Evolutionary conservation across 768 basidiomycete genomes (phyloP), one percentile per base, ranked within the genome.

Genomic region (Psilocybe subaeruginosa): DNA sequence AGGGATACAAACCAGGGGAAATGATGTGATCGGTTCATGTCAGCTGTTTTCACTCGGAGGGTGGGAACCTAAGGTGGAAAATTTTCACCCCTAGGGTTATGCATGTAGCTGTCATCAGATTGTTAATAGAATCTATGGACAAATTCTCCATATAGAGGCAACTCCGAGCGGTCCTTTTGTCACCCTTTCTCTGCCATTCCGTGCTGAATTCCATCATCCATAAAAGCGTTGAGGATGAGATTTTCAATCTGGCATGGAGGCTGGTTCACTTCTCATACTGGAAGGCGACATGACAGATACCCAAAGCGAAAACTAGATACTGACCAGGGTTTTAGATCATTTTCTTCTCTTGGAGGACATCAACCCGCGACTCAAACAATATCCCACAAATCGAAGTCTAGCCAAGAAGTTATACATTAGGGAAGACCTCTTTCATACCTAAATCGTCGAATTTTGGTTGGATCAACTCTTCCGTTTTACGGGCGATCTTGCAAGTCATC

Each of bases 381-480:
- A 50, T 31, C 35, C 51, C 35, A 59, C 58, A 16, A 35, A 51
- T 29, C 5, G 1, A 9, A 37, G 16, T 5, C 16, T n/a, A n/a
- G 48, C 58, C 9, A 23, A 35, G 7, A 23, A 41, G 1, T 33
- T 59, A 19, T 59, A 59, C 23, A 39, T 59, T 17, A 39, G 27
- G 14, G n/a, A 48, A 12, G 49, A 59, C 23, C 19, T 35, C 4
- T 59, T 35, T 48, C 58, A 59, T 50, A 51, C 58, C 11, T 48
- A 59, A 59, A 0, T 59, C 7, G 58, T 37, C 9, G 58, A 59
- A 23, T 37, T 19, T 8, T 59, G 58, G 31, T 37, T 59, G 8
- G 48, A 59, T 31, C 45, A 48, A 23, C 51, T 48, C 11, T 14
- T n/a, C 4, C 29, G 14, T n/a, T 14, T 4, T 7, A 35, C 6